Base-by-base conservation (phyloP, 768 basidiomycete species). In the Brasilioporus rufonigricans region DNA sequence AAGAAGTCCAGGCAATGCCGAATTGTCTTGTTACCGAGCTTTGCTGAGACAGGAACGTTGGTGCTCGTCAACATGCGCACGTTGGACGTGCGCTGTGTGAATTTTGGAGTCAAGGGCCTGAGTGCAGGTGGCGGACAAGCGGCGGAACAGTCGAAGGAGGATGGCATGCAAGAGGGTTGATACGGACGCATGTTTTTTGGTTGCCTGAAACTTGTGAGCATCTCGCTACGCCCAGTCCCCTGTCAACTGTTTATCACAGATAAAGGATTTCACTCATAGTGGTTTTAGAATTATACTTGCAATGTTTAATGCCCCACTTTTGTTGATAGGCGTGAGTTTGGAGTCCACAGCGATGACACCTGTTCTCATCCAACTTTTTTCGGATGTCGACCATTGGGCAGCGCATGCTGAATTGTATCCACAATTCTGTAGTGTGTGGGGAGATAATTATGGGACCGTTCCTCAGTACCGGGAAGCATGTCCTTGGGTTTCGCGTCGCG, bases 31-130 rank as follows among this genome's bases (percentile, higher is more conserved):
- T 73, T 97, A 24, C 96, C 96, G 1, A 80, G 77, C 35, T 98
- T 98, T 65, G 76, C 83, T 16, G 78, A 86, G 65, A 89, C 89
- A 10, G 93, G 94, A 2, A 74, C 79, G 38, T 68, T 98, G 48
- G 90, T 86, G 19, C 76, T 97, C 10, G 77, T 97, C 45, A 91
- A 97, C 68, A 68, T 93, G 61, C 77, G 83, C 65, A 89, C 87
- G 21, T 72, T 96, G 64, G 86, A 80, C 50, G 85, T 90, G 21
- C 86, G 77, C 60, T 80, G 79, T 50, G 71, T 89, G 32, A 72
- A 76, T 53, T 86, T 89, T 64, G 76, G 74, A 1, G 75, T 84
- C 32, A 61, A 65, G 19, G 74, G 75, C 18, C 64, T 77, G 66
- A 64, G 51, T 50, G 40, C 53, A 21, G 59, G 60, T 33, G 63